Evolutionary conservation across 345 rosid species (phyloP).

Genomic region (Gossypium ekmanianum): DNA sequence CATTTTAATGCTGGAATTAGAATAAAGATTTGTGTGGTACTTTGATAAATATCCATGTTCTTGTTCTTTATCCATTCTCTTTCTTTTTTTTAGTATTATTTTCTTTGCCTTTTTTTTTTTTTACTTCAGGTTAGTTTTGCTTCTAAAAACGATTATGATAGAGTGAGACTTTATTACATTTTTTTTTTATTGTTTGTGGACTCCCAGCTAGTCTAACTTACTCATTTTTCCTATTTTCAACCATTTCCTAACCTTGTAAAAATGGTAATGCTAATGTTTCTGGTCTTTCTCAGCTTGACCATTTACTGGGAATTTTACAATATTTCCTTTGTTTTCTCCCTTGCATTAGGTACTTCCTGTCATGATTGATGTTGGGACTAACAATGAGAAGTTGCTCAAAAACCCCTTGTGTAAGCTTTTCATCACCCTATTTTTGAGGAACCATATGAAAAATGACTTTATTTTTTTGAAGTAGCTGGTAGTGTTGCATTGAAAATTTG

Average conservation of each 20-base stretch:
- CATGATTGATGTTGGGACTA: conserved; percentile 99
- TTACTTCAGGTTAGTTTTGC: not conserved
- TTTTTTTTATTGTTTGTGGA: not conserved
- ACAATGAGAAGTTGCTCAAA: conserved; percentile 86
- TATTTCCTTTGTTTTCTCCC: not conserved
- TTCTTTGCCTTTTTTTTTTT: not conserved
- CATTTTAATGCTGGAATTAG: not conserved
- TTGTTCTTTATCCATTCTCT: not conserved
- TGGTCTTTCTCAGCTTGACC: not conserved
- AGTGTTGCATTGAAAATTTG: not conserved
- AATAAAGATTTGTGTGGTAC: not conserved
- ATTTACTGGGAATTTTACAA: not conserved
- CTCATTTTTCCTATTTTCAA: not conserved
- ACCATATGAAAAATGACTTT: not conserved
- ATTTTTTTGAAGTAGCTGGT: not conserved
- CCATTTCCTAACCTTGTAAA: not conserved
- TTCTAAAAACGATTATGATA: not conserved
- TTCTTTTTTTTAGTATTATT: not conserved
- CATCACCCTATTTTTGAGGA: conserved; percentile 9
- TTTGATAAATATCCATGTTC: not conserved
- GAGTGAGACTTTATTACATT: not conserved
- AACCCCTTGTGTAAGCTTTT: conserved; percentile 72
- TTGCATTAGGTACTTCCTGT: conserved; percentile 84
- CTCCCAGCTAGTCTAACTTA: not conserved
- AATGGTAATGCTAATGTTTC: conserved; percentile 8